phyloP scores from a whole-genome alignment of 169 alveolate species.

The Plasmodium gaboni region DNA sequence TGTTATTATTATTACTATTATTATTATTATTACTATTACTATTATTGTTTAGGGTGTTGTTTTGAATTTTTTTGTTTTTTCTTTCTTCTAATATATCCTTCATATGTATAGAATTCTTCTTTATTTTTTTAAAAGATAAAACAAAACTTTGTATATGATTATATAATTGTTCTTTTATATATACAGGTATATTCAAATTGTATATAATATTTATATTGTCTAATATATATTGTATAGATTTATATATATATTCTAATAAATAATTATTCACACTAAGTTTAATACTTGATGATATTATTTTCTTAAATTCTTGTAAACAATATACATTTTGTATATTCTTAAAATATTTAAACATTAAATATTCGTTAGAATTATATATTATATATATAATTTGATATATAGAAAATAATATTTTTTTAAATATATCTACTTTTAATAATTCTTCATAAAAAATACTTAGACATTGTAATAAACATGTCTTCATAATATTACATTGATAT shows the following conservation, averaged over 20 bases:
- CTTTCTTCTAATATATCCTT: too few species aligned
- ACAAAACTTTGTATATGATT: neutral
- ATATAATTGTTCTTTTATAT: slow-evolving; percentile 41
- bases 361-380: slow-evolving; percentile 46
- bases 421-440: slow-evolving; percentile 1
- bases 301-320: slow-evolving; percentile 9
- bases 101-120: neutral
- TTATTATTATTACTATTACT: neutral
- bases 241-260: slow-evolving; percentile 30
- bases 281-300: neutral
- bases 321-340: slow-evolving; percentile 14
- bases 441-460: slow-evolving; percentile 26
- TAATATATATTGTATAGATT: slow-evolving; percentile 4
- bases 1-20: neutral
- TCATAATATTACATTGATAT: slow-evolving; percentile 19
- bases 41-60: too few species aligned
- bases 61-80: too few species aligned
- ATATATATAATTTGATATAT: slow-evolving; percentile 65
- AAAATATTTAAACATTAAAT: slow-evolving; percentile 40
- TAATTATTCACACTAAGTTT: slow-evolving; percentile 42
- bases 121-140: slow-evolving; percentile 9
- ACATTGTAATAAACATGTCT: slow-evolving; percentile 41
- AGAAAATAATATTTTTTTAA: slow-evolving; percentile 16
- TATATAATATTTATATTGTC: slow-evolving; percentile 16
- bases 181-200: slow-evolving; percentile 21